Conservation (phyloP, 2,329 filamentous ascomycete genomes). For the Paecilomyces sp. region DNA sequence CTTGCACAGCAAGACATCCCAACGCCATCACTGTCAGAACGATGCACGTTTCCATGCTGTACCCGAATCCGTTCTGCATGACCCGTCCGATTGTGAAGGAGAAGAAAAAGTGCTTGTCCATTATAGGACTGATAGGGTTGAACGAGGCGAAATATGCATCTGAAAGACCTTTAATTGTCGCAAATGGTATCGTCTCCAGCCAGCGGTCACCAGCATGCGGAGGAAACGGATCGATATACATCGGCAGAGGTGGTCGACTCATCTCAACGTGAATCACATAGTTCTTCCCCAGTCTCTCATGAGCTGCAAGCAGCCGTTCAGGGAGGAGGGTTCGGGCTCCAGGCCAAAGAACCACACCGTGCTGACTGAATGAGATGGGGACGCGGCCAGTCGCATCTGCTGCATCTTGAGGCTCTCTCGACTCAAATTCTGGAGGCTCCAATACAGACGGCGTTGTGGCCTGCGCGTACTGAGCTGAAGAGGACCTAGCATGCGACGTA, state of each 20-base stretch:
- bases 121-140: constrained; percentile 46
- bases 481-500: constrained; percentile 4
- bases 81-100: constrained; percentile 43
- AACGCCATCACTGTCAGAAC: constrained; percentile 46
- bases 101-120: constrained; percentile 47
- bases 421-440: constrained; percentile 21
- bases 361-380: constrained; percentile 45
- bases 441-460: constrained; percentile 20
- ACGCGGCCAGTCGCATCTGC: constrained; percentile 26
- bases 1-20: constrained; percentile 43
- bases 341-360: constrained; percentile 44
- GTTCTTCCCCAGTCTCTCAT: constrained; percentile 36
- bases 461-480: constrained; percentile 5
- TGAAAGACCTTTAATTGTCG: constrained; percentile 45
- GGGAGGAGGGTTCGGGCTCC: constrained; percentile 40
- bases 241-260: constrained; percentile 37
- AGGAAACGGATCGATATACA: constrained; percentile 30
- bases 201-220: constrained; percentile 31
- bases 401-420: constrained; percentile 18
- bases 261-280: constrained; percentile 46
- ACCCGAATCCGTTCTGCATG: constrained; percentile 44
- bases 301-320: constrained; percentile 29
- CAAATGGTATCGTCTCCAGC: constrained; percentile 42
- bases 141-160: constrained; percentile 50
- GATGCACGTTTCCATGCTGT: constrained; percentile 46